These are phyloP conservation scores for Neurospora sp. DNA, from an alignment of 495 filamentous ascomycete species.

Conservation along the genomic window DNA sequence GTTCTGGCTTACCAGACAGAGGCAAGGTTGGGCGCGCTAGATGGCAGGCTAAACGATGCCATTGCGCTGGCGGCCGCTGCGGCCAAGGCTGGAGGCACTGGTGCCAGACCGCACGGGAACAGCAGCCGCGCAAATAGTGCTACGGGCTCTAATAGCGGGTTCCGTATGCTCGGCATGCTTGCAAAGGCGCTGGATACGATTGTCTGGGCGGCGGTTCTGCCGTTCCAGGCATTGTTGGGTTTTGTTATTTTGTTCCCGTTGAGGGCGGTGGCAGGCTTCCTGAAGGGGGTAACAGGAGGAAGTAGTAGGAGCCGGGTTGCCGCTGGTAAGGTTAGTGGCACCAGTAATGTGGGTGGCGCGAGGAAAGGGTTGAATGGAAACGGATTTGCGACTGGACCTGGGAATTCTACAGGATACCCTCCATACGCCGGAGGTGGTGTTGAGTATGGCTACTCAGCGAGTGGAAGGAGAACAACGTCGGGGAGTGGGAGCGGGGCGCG, in stretches of 20 bases:
- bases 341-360: not conserved
- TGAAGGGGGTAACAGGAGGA: conserved; percentile 3
- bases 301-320: not conserved
- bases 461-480: not conserved
- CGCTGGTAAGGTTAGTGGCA: not conserved
- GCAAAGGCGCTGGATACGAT: not conserved
- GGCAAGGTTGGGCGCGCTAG: conserved; percentile 56
- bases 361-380: not conserved
- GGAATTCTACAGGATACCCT: not conserved
- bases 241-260: conserved; percentile 15
- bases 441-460: not conserved
- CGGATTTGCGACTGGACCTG: not conserved
- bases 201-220: conserved; percentile 17
- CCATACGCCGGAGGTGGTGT: not conserved
- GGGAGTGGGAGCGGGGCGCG: not conserved
- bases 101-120: not conserved
- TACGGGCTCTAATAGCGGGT: not conserved
- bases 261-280: conserved; percentile 6
- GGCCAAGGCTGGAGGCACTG: conserved; percentile 35
- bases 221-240: conserved; percentile 18
- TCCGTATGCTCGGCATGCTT: not conserved
- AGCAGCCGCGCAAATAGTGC: not conserved
- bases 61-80: conserved; percentile 69
- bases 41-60: conserved; percentile 62
- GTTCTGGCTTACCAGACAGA: conserved; percentile 66